phyloP scores from a whole-genome alignment of 2,329 filamentous ascomycete genomes.

The Orbilia javanica region DNA sequence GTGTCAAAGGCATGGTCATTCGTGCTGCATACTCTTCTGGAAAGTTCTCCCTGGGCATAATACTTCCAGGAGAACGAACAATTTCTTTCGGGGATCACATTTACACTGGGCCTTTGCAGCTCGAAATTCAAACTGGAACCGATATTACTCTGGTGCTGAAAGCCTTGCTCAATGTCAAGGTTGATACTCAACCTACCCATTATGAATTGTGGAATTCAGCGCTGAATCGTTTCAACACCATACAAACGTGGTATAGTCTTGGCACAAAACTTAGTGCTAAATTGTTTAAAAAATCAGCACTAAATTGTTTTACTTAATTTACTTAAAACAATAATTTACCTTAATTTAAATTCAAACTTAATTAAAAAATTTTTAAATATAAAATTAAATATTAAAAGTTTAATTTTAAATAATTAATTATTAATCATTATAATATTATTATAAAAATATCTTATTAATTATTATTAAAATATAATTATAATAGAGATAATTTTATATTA shows the following conservation, averaged over 20 bases:
- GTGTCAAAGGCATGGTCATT: neutral
- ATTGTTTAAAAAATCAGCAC: neutral
- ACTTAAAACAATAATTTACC: neutral
- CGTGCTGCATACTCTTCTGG: neutral
- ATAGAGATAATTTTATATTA: neutral
- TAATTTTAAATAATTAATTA: neutral
- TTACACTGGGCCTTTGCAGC: too few relatives aligned
- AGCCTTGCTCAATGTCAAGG: too few relatives aligned
- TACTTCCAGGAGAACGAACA: neutral
- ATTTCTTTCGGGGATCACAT: neutral
- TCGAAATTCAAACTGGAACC: too few relatives aligned
- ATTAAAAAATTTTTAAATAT: neutral
- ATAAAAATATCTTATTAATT: neutral
- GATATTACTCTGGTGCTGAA: too few relatives aligned
- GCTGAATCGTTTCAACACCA: too few relatives aligned
- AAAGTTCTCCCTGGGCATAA: neutral
- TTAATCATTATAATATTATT: neutral
- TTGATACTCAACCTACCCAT: too few relatives aligned
- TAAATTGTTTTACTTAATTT: neutral
- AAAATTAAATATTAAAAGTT: neutral
- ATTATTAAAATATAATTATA: neutral
- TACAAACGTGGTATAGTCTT: too few relatives aligned
- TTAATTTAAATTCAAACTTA: too few relatives aligned
- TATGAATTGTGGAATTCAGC: too few relatives aligned
- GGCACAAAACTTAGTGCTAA: too few relatives aligned